These are phyloP conservation scores for Deuterostichococcus epilithicus DNA, from an alignment of 139 green algal species.

Conservation along the genomic window DNA sequence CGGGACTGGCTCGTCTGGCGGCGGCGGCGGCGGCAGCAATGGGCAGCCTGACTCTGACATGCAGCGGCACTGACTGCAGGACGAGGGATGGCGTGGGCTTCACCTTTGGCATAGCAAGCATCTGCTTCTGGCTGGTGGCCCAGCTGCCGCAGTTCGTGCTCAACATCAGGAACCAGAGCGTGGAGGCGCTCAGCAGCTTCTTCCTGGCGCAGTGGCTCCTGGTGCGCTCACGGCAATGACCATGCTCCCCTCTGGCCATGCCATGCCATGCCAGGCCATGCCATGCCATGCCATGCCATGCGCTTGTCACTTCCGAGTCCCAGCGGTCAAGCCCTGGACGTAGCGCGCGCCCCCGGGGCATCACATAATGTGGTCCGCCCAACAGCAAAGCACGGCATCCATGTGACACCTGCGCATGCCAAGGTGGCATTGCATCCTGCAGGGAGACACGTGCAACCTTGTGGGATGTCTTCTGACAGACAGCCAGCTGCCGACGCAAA, in stretches of 20 bases:
- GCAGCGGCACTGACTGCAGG: slow-evolving; percentile 21
- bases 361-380: too few relatives aligned
- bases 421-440: neutral
- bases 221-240: slow-evolving; percentile 20
- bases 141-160: slow-evolving; percentile 79
- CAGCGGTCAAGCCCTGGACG: too few relatives aligned
- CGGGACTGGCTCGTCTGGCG: too few relatives aligned
- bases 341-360: too few relatives aligned
- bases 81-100: slow-evolving; percentile 65
- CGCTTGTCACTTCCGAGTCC: too few relatives aligned
- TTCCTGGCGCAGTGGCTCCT: slow-evolving; percentile 87
- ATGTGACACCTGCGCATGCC: neutral
- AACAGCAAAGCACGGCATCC: neutral
- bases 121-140: slow-evolving; percentile 59
- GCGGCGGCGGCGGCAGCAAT: too few relatives aligned
- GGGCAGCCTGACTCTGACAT: neutral
- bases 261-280: too few relatives aligned
- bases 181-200: slow-evolving; percentile 73
- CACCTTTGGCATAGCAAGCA: slow-evolving; percentile 35
- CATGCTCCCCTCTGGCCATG: too few relatives aligned
- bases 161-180: slow-evolving; percentile 74
- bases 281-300: too few relatives aligned
- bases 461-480: slow-evolving; percentile 78
- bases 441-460: slow-evolving; percentile 73
- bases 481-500: slow-evolving; percentile 74